Evolutionary conservation across 2,329 filamentous ascomycete genomes (phyloP), one percentile per base, ranked within the genome.

Genomic region (Anthostomella pinea): DNA sequence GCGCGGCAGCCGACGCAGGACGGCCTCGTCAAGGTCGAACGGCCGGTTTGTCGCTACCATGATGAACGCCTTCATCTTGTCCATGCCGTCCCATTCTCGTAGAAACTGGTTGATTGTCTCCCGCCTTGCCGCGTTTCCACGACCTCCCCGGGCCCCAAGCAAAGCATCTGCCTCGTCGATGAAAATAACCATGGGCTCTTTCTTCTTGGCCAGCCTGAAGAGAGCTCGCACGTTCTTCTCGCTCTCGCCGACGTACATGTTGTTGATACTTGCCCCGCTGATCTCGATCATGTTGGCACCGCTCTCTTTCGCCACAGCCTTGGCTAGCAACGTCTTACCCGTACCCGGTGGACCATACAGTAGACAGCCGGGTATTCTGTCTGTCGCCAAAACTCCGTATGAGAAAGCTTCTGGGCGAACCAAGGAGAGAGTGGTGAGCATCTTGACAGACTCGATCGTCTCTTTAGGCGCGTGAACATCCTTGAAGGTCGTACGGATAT

Each of bases 1-100:
- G 35, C 86, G 72, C 2, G 86, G 86, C 15, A 90, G 67, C 9
- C 86, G 75, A n/a, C 87, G 75, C 29, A 93, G 72, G 8, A 93
- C 85, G 8, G 87, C 87, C 52, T 93, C 87, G 54, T 98, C 93
- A 1, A 98, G 77, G 56, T 97, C 93, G 55, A 95, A 96, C 0
- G 93, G 93, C 8, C 91, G 76, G 62, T 98, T 97, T 7, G 90
- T 97, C 18, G 93, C 91, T 0, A 97, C 89, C 89, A 98, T 96
- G 62, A 98, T 91, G 60, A 98, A 97, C 3, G 91, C 88, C 13
- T 85, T 85, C 30, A 81, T 77, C 51, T 86, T 85, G 35, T 71
- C 70, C 70, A 97, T 83, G 8, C 93, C 93, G 53, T 97, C 93
- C 93, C 91, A 97, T 61, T 97, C 91, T 35, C 89, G 85, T 32